Conservation (phyloP, 2,329 filamentous ascomycete genomes). For the Hirsutella thompsonii region DNA sequence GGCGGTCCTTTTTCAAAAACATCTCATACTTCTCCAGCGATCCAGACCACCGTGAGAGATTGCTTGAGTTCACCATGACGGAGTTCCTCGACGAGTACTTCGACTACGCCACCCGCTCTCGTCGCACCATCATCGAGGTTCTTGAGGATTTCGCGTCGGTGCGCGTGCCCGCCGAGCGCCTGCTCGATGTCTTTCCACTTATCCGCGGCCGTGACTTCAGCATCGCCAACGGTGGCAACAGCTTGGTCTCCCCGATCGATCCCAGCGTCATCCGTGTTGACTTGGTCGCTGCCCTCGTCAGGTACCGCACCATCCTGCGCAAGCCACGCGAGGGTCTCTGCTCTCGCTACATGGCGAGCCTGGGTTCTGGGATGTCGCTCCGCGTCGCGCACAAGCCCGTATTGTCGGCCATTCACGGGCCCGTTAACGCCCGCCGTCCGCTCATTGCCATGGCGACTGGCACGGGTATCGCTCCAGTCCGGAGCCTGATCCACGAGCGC, state of each 20-base stretch:
- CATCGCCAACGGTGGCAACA: conserved; percentile 60
- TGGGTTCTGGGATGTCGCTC: conserved; percentile 46
- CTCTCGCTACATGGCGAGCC: conserved; percentile 66
- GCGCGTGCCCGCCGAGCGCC: conserved; percentile 62
- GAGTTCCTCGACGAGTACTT: conserved; percentile 82
- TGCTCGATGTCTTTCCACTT: conserved; percentile 61
- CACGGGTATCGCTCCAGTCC: conserved; percentile 76
- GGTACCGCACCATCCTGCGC: conserved; percentile 79
- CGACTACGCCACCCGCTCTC: conserved; percentile 86
- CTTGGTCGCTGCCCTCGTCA: conserved; percentile 75
- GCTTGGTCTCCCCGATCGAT: conserved; percentile 16
- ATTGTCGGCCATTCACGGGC: conserved; percentile 25
- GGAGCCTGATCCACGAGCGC: conserved; percentile 71
- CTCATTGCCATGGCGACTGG: conserved; percentile 73
- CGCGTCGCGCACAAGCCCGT: conserved; percentile 44
- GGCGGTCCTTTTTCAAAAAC: conserved; percentile 70
- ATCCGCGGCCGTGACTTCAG: conserved; percentile 90
- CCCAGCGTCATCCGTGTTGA: conserved; percentile 41
- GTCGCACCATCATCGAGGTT: conserved; percentile 83
- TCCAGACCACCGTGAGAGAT: conserved; percentile 61
- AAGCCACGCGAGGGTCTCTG: conserved; percentile 78
- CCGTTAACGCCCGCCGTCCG: conserved; percentile 31
- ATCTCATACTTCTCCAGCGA: conserved; percentile 66
- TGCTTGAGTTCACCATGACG: conserved; percentile 71
- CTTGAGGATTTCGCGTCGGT: conserved; percentile 82